Conservation (phyloP, 2,329 filamentous ascomycete genomes). For the Hyphodiscus sp. region DNA sequence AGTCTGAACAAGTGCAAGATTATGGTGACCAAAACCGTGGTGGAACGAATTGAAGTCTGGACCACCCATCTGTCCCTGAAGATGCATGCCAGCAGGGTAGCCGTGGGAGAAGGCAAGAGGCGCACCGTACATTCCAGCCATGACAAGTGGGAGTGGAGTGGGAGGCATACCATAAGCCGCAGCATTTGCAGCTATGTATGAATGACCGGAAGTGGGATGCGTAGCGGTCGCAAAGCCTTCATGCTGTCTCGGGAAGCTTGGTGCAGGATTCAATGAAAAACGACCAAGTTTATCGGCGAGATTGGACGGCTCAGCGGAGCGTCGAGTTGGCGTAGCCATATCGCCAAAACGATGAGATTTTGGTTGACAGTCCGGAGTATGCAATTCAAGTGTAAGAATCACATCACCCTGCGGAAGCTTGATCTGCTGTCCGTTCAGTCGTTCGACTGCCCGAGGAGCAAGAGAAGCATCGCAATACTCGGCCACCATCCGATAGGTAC, state of each 20-base stretch:
- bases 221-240: neutral
- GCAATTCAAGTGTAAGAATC: neutral
- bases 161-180: neutral
- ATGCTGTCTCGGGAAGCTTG: neutral
- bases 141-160: constrained; percentile 3
- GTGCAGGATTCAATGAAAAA: constrained; percentile 4
- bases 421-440: constrained; percentile 33
- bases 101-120: constrained; percentile 1
- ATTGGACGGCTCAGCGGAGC: neutral
- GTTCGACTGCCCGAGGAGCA: constrained; percentile 36
- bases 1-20: neutral
- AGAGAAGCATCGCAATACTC: constrained; percentile 47
- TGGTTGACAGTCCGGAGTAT: constrained; percentile 8
- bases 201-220: neutral
- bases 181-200: constrained; percentile 6
- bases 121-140: constrained; percentile 7
- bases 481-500: constrained; percentile 41
- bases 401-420: neutral
- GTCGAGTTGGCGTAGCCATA: constrained; percentile 9
- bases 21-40: neutral
- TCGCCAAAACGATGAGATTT: neutral
- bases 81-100: neutral
- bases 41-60: neutral
- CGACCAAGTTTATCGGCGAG: constrained; percentile 3
- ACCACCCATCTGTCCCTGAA: neutral